These are phyloP conservation scores for Pseudomonodictys pantanalensis DNA, from an alignment of 495 filamentous ascomycete genomes.

Conservation along the genomic window DNA sequence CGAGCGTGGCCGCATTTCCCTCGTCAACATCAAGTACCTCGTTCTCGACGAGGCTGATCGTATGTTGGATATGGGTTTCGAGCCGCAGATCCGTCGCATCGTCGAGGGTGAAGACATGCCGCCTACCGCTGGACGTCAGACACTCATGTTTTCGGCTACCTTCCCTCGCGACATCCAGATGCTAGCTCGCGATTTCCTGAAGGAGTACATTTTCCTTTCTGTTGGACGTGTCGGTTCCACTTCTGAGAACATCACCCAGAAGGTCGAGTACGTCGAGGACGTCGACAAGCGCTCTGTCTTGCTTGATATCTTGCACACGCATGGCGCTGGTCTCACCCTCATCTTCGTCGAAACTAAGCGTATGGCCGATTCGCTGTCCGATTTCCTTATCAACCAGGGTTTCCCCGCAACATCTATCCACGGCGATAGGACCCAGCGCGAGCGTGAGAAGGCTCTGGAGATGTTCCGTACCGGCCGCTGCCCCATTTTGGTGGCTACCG, in stretches of 20 bases:
- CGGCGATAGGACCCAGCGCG: conserved; percentile 95
- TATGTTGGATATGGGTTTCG: conserved; percentile 99
- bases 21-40: conserved; percentile 97
- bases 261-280: conserved; percentile 97
- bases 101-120: conserved; percentile 99
- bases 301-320: conserved; percentile 94
- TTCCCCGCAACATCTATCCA: conserved; percentile 98
- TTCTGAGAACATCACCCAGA: conserved; percentile 98
- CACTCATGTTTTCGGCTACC: conserved; percentile 99
- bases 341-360: conserved; percentile 99
- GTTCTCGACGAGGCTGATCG: conserved; percentile 98
- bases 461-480: conserved; percentile 92
- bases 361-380: conserved; percentile 95
- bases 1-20: conserved; percentile 95
- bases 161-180: conserved; percentile 99
- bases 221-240: conserved; percentile 99
- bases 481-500: conserved; percentile 94
- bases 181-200: conserved; percentile 95
- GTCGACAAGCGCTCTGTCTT: conserved; percentile 95
- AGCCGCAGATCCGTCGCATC: conserved; percentile 97
- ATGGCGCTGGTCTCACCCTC: conserved; percentile 83
- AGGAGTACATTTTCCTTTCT: conserved; percentile 97
- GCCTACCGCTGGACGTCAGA: conserved; percentile 76
- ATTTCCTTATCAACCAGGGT: conserved; percentile 96
- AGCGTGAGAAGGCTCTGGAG: conserved; percentile 96